Conservation (phyloP, 2,329 filamentous ascomycete species). For the Raffaelea arxii region DNA sequence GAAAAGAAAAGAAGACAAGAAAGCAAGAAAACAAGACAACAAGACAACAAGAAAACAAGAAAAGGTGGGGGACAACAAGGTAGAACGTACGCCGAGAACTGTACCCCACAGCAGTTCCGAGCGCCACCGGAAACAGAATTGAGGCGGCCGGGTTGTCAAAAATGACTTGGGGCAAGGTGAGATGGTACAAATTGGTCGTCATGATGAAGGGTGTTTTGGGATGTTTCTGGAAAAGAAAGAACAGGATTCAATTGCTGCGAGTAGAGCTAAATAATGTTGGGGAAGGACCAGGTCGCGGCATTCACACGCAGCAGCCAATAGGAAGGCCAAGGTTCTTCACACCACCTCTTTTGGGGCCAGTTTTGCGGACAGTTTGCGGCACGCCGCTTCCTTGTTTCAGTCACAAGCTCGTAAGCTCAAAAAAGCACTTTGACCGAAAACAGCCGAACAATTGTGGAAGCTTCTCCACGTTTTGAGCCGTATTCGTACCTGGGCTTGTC, state of each 20-base stretch:
- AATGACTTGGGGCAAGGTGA: constrained; percentile 62
- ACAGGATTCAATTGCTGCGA: neutral
- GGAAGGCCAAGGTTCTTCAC: neutral
- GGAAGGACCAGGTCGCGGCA: neutral
- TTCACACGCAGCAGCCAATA: neutral
- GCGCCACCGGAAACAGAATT: constrained; percentile 63
- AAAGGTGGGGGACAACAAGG: neutral
- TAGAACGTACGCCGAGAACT: constrained; percentile 48
- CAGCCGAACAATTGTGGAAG: too few species aligned
- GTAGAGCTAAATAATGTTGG: neutral
- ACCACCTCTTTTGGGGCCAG: neutral
- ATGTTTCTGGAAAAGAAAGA: neutral
- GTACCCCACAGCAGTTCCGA: constrained; percentile 67
- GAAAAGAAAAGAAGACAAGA: neutral
- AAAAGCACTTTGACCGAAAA: too few species aligned
- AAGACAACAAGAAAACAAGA: neutral
- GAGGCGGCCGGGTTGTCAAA: constrained; percentile 65
- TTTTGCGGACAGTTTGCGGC: too few species aligned
- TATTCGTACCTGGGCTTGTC: too few species aligned
- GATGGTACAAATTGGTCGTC: constrained; percentile 69
- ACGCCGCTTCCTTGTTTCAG: too few species aligned
- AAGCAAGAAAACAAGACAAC: too few species aligned
- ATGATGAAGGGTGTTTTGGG: constrained; percentile 35
- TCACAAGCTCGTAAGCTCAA: too few species aligned
- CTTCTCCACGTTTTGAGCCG: too few species aligned